Evolutionary conservation across 306 rosid species (phyloP).

Genomic region (Astragalus glycyphyllos): DNA sequence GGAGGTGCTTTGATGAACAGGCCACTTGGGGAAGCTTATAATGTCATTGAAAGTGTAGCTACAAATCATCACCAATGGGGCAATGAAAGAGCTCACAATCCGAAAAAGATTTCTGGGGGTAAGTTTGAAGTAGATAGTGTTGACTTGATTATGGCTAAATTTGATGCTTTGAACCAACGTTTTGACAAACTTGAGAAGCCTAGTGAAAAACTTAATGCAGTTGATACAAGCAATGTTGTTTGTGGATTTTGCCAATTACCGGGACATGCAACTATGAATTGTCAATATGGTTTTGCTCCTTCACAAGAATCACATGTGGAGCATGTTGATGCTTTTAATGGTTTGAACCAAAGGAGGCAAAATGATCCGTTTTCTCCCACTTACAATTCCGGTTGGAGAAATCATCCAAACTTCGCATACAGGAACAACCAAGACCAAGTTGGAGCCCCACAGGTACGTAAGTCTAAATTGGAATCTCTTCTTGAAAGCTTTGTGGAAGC

Average conservation of each 20-base stretch:
- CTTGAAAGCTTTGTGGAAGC: no score
- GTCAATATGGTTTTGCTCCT: neutral
- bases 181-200: neutral
- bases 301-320: neutral
- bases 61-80: neutral
- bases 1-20: neutral
- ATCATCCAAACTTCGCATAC: no score
- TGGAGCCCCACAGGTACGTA: no score
- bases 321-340: neutral
- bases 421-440: no score
- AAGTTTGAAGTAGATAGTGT: neutral
- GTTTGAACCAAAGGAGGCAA: neutral
- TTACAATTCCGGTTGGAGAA: neutral
- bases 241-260: neutral
- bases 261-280: neutral
- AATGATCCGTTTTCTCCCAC: neutral
- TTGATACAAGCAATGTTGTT: neutral
- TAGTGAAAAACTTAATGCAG: neutral
- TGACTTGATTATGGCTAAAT: neutral
- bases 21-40: neutral
- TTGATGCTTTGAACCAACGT: neutral
- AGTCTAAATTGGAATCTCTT: no score
- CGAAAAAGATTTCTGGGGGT: no score
- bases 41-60: neutral
- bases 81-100: neutral